Evolutionary conservation across 2,329 filamentous ascomycete species (phyloP).

Genomic region (Colletotrichum neosansevieriae): DNA sequence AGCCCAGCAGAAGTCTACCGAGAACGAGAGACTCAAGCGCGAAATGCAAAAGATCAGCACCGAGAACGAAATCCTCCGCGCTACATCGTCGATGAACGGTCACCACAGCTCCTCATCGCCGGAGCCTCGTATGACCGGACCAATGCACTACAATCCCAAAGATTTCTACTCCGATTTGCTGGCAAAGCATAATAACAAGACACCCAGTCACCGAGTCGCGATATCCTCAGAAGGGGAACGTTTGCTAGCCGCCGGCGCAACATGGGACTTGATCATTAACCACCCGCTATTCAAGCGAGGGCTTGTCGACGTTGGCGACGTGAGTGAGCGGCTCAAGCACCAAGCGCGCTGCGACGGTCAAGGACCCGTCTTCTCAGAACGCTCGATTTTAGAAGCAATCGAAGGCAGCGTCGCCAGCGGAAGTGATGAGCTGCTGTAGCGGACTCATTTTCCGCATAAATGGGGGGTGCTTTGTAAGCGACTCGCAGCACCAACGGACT

Average conservation of each 20-base stretch:
- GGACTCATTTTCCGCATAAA: background rate
- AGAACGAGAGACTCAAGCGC: conserved; percentile 88
- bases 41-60: conserved; percentile 87
- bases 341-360: conserved; percentile 86
- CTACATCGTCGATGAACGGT: conserved; percentile 69
- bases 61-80: conserved; percentile 92
- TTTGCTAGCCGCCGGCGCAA: conserved; percentile 79
- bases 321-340: conserved; percentile 82
- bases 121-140: conserved; percentile 70
- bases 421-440: conserved; percentile 77
- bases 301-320: conserved; percentile 82
- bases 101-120: conserved; percentile 55
- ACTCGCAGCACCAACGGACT: conserved; percentile 26
- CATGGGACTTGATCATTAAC: conserved; percentile 90
- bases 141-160: conserved; percentile 77
- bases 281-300: conserved; percentile 83
- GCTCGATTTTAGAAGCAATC: conserved; percentile 79
- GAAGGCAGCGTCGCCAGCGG: conserved; percentile 81
- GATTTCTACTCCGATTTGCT: conserved; percentile 77
- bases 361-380: conserved; percentile 88
- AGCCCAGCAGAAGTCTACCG: conserved; percentile 77
- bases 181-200: conserved; percentile 71
- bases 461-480: conserved; percentile 32
- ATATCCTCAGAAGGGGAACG: conserved; percentile 75
- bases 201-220: conserved; percentile 76